A percentile compares a stretch with the other conserved stretches of the same genome.
These are phyloP conservation scores for Rhododendron williamsianum DNA, from an alignment of 148 eudicot species.

Conservation along the genomic window DNA sequence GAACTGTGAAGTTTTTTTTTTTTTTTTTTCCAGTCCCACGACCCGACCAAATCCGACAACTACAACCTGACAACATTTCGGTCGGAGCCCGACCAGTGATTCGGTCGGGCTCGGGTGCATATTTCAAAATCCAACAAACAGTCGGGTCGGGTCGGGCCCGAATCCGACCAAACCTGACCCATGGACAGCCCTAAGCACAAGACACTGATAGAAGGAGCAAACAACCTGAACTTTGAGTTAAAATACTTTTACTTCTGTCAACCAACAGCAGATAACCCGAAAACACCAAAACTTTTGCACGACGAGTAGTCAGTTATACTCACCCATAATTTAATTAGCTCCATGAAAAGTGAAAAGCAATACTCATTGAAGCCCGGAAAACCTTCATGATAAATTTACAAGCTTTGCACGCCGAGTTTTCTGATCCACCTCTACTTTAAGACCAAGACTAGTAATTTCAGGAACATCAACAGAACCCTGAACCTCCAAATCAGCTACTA, in stretches of 20 bases:
- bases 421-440: slow-evolving; percentile 72
- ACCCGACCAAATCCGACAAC: no score
- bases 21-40: no score
- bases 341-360: not conserved
- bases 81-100: no score
- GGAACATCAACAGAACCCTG: slow-evolving; percentile 74
- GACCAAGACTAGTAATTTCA: slow-evolving; percentile 63
- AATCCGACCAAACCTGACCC: no score
- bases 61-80: no score
- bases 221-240: not conserved
- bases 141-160: no score
- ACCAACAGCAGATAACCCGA: not conserved
- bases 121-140: no score
- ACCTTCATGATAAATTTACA: slow-evolving; percentile 48
- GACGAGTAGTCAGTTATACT: no score
- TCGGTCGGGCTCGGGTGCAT: no score
- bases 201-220: not conserved
- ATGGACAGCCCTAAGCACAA: no score
- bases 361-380: not conserved
- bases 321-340: not conserved
- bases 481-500: slow-evolving; percentile 68
- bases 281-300: not conserved
- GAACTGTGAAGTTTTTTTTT: no score
- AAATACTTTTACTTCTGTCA: not conserved
- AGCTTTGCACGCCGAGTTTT: slow-evolving; percentile 61